Evolutionary conservation across 2,329 filamentous ascomycete genomes (phyloP), one percentile per base, ranked within the genome.

Genomic region (Aspergillus texensis): DNA sequence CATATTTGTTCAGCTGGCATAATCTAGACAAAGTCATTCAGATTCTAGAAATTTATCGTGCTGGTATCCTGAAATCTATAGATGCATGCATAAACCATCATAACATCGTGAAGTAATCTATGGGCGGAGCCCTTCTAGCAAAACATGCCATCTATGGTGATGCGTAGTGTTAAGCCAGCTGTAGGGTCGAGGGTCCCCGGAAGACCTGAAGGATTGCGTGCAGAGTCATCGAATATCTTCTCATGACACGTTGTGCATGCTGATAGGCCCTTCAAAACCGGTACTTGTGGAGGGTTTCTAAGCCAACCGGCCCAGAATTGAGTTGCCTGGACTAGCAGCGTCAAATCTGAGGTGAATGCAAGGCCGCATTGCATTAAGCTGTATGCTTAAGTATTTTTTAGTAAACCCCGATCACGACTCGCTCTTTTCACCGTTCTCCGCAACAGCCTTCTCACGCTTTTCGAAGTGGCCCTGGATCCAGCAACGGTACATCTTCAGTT

Each of bases 401-500:
- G 10, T 21, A 26, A 6, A 39, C 21, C n/a, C 10, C n/a, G 45
- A 43, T 67, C 54, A 65, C 6, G 53, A 64, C 63, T 65, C 70
- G 39, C 62, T 65, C 26, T 61, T 66, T 39, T 52, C 59, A 16
- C 66, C 62, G 4, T 52, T 58, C 10, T 32, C 48, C 4, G 62
- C 43, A 10, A 43, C 19, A 46, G 65, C 41, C 14, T 62, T 64
- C 26, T 60, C 68, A n/a, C 71, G 72, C 65, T 81, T 82, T 56
- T 65, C 67, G 65, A 82, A 81, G 34, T 80, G 76, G 5, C 78
- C 80, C 65, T 82, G 80, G 64, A 82, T 77, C 75, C 95, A 99
- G 82, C 94, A 98, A 65, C 95, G 88, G 79, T 98, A 98, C 95
- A 99, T 99, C 81, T 98, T 99, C 56, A 97, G 83, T 79, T 93